These are phyloP conservation scores for Phragmites australis DNA, from an alignment of 176 grass and related monocot species.

Conservation along the genomic window DNA sequence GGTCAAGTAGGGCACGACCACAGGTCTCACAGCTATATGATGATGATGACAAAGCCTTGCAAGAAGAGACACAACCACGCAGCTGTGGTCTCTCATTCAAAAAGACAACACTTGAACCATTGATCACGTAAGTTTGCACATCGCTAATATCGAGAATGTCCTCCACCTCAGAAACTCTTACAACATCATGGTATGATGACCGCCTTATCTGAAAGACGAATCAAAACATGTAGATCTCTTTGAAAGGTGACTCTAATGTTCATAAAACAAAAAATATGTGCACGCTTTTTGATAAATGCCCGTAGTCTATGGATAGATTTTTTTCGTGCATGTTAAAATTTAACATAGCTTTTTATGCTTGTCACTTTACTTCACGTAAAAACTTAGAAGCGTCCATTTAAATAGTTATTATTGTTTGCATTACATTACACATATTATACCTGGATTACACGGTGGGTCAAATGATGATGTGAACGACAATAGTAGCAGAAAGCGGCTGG, in stretches of 20 bases:
- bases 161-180: constrained; percentile 56
- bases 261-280: no score
- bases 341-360: no score
- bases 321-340: no score
- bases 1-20: constrained; percentile 37
- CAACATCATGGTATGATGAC: constrained; percentile 71
- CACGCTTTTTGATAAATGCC: no score
- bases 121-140: constrained; percentile 73
- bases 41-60: constrained; percentile 15
- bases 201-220: constrained; percentile 48
- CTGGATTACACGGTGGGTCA: constrained; percentile 61
- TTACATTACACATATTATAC: neutral
- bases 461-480: constrained; percentile 45
- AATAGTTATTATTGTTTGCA: no score
- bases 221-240: no score
- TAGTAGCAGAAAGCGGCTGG: constrained; percentile 52
- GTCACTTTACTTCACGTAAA: no score
- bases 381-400: no score
- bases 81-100: constrained; percentile 54
- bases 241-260: no score
- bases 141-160: constrained; percentile 51
- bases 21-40: constrained; percentile 52
- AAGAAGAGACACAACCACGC: neutral
- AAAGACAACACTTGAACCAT: constrained; percentile 59
- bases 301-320: no score